Percentiles rank a stretch among this genome's conserved stretches.
These are phyloP conservation scores for Pythium chondricola DNA, from an alignment of 352 stramenopile genomes.

Conservation along the genomic window DNA sequence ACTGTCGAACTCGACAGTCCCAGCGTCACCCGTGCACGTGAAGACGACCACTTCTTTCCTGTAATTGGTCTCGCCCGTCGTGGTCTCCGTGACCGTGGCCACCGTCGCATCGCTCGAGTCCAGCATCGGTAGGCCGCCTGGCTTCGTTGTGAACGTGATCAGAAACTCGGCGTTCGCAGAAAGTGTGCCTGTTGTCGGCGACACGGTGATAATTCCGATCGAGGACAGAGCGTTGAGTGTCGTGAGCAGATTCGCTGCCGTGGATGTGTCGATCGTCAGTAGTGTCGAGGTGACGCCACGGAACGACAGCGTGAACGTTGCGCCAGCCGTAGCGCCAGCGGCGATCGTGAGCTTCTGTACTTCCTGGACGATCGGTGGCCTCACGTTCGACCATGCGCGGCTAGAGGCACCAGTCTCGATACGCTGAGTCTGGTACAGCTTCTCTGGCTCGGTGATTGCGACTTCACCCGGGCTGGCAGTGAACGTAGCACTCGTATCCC, in stretches of 20 bases:
- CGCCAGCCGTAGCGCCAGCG: constrained; percentile 3
- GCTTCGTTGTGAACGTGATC: constrained; percentile 53
- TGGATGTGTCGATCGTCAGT: constrained; percentile 34
- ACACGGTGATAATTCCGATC: constrained; percentile 39
- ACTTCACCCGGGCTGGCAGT: constrained; percentile 37
- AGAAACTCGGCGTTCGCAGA: constrained; percentile 20
- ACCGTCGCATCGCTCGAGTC: not conserved
- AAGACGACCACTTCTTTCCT: constrained; percentile 65
- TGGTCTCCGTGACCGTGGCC: constrained; percentile 24
- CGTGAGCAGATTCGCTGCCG: constrained; percentile 20
- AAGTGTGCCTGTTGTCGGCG: constrained; percentile 18
- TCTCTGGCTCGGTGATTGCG: constrained; percentile 42
- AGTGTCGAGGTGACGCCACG: constrained; percentile 24
- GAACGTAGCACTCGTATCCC: constrained; percentile 57
- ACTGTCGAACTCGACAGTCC: constrained; percentile 29
- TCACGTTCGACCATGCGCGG: constrained; percentile 48
- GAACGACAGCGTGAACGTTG: constrained; percentile 51
- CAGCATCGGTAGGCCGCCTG: constrained; percentile 42
- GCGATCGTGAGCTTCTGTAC: constrained; percentile 43
- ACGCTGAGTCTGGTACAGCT: constrained; percentile 43
- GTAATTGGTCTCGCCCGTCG: constrained; percentile 43
- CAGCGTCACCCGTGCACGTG: constrained; percentile 29
- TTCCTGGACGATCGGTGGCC: constrained; percentile 23
- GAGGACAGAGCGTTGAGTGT: constrained; percentile 34
- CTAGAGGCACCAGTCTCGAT: constrained; percentile 47